Base-by-base conservation (phyloP, 2,329 filamentous ascomycete genomes). In the Escovopsis sp. region DNA sequence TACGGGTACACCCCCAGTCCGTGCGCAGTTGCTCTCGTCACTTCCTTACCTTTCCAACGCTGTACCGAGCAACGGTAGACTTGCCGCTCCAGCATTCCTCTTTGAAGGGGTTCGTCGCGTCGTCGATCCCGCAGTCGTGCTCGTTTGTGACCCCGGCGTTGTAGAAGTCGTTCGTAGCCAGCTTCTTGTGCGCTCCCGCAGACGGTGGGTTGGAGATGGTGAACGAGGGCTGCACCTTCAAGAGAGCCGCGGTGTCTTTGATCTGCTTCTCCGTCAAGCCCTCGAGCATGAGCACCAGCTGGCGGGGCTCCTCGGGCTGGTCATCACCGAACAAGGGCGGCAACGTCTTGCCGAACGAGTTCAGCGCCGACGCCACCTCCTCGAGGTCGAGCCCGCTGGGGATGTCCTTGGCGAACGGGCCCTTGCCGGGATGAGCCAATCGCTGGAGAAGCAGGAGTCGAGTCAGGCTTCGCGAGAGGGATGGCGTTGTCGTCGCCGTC, bases 251-350 rank as follows among this genome's bases (percentile, higher is more conserved):
- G 7, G 66, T 61, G n/a, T 65, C 59, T 43, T 67, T 62, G 41
- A 67, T 62, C 38, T 70, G 66, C 36, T 65, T 54, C 12, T 62
- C 50, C 15, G 65, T 68, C 59, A 72, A 63, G 52, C 77, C 74
- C 54, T 80, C 70, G 40, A 81, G 62, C 50, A 76, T 58, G 41
- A 81, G 60, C 26, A 82, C 59, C 34, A 82, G 66, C 58, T 84
- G 77, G 41, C 59, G 64, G 5, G 68, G 65, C 33, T 49, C 49
- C 41, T 47, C 49, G 39, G 40, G 12, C 12, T 59, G 53, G 10
- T 49, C 47, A 36, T 59, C 53, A 4, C 56, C 44, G 50, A 84
- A 77, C 32, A 84, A 60, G 18, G 66, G 57, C 42, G 61, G 51
- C 6, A 69, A 59, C 28, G 62, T 54, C 47, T 70, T 74, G 47